phyloP scores from a whole-genome alignment of 305 asterid genomes.

The Ruellia speciosa region DNA sequence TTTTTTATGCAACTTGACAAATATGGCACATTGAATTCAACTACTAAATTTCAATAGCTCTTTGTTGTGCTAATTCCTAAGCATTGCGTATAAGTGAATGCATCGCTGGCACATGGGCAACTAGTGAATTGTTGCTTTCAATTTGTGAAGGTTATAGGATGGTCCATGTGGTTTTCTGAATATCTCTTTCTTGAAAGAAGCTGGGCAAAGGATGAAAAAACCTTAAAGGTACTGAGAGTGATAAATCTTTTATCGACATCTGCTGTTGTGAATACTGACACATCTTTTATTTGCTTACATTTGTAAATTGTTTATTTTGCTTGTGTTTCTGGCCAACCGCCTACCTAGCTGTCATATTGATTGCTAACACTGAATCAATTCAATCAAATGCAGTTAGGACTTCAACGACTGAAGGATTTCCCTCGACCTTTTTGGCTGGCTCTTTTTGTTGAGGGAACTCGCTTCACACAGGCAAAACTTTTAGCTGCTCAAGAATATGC shows the following conservation, averaged over 20 bases:
- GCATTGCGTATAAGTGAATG: neutral
- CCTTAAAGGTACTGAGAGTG: conserved; percentile 54
- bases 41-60: neutral
- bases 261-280: conserved; percentile 2
- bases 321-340: conserved; percentile 12
- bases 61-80: neutral
- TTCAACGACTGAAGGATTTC: conserved; percentile 59
- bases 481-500: conserved; percentile 97
- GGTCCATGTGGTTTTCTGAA: conserved; percentile 99
- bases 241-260: neutral
- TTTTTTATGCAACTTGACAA: too few species aligned
- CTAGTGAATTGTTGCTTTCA: conserved; percentile 7
- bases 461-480: conserved; percentile 93
- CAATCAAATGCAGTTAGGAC: conserved; percentile 55
- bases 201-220: conserved; percentile 90
- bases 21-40: too few species aligned
- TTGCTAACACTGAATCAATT: conserved; percentile 20
- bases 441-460: conserved; percentile 96
- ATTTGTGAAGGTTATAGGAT: conserved; percentile 79
- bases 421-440: conserved; percentile 95
- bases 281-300: conserved; percentile 9
- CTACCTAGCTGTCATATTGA: conserved; percentile 14
- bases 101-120: neutral
- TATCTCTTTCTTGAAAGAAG: conserved; percentile 91
- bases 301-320: conserved; percentile 2